These are phyloP conservation scores for Penicillium sp. DNA, from an alignment of 2,329 filamentous ascomycete species.

Conservation along the genomic window DNA sequence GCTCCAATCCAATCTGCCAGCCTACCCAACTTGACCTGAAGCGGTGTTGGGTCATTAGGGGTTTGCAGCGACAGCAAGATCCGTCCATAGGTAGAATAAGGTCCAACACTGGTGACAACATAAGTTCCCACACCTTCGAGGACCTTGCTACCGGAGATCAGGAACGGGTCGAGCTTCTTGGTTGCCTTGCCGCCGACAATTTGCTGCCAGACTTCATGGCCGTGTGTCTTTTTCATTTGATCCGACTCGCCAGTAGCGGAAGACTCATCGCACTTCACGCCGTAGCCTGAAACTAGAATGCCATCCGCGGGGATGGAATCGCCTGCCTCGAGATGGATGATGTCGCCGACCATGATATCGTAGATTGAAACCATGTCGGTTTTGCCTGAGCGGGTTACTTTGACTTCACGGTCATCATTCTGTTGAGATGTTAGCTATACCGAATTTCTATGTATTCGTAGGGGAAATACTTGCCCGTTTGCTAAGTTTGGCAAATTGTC, in stretches of 20 bases:
- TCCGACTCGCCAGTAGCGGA: conserved; percentile 73
- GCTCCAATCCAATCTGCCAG: conserved; percentile 77
- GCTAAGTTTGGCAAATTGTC: conserved; percentile 63
- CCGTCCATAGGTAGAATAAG: conserved; percentile 72
- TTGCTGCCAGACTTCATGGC: conserved; percentile 57
- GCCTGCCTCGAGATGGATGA: conserved; percentile 66
- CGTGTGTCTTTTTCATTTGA: conserved; percentile 64
- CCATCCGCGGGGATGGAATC: conserved; percentile 71
- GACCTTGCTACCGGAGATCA: conserved; percentile 78
- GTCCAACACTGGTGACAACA: conserved; percentile 69
- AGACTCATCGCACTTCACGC: conserved; percentile 69
- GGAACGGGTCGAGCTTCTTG: conserved; percentile 63
- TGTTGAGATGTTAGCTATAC: conserved; percentile 34
- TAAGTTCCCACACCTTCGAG: conserved; percentile 75
- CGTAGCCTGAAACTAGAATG: conserved; percentile 64
- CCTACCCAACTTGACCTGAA: conserved; percentile 72
- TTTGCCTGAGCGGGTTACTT: conserved; percentile 65
- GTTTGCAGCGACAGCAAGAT: conserved; percentile 73
- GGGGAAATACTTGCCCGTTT: conserved; percentile 36
- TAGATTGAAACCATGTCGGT: conserved; percentile 62
- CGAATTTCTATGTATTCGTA: background rate
- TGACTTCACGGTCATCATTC: conserved; percentile 64
- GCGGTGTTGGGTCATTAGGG: conserved; percentile 70
- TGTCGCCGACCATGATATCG: conserved; percentile 67
- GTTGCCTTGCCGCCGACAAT: conserved; percentile 53